Base-by-base conservation (phyloP, 441 rosid species). In the Flueggea neowawraea region DNA sequence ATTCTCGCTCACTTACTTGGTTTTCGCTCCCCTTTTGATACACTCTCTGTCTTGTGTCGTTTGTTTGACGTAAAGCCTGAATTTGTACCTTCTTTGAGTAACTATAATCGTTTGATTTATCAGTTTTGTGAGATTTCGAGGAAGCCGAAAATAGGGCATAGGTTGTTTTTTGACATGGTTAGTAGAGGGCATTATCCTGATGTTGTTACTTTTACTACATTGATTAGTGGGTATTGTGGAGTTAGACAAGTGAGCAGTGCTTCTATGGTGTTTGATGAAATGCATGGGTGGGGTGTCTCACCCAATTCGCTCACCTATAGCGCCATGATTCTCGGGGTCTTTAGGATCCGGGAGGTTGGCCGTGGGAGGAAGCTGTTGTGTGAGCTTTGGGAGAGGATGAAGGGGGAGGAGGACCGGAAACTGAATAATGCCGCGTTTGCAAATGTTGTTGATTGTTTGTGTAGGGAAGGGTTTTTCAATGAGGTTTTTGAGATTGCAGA, bases 271-370 rank as follows among this genome's bases (percentile, higher is more conserved):
- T 86, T 91, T 82, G 96, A 91, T 77, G 95, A 87, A 15, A 89
- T 91, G 98, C 82, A 74, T 55, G 86, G 73, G 41, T 75, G 78
- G 43, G 83, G 81, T 12, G 75, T 87, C 39, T 80, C 63, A 36
- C 81, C 88, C 2, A 91, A 87, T 74, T 86, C 90, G 14, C 84
- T 91, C 31, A 84, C 95, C 1, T 89, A 84, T 56, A 90, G 96
- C n/a, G 83, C 85, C 56, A 78, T 89, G 88, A 82, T 91, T 31
- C 47, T 79, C 14, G 95, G 97, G 45, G 72, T 75, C 73, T 65
- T 91, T 16, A 83, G 75, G 50, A 65, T 51, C 54, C 72, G 82
- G 41, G 88, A 82, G 22, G 55, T 75, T 32, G 81, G 72, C 47
- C 49, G 55, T 8, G 90, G 78, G 1, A 69, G 44, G 67, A 79